Base-by-base conservation (phyloP, 169 alveolate genomes). In the Eimeria mitis region DNA sequence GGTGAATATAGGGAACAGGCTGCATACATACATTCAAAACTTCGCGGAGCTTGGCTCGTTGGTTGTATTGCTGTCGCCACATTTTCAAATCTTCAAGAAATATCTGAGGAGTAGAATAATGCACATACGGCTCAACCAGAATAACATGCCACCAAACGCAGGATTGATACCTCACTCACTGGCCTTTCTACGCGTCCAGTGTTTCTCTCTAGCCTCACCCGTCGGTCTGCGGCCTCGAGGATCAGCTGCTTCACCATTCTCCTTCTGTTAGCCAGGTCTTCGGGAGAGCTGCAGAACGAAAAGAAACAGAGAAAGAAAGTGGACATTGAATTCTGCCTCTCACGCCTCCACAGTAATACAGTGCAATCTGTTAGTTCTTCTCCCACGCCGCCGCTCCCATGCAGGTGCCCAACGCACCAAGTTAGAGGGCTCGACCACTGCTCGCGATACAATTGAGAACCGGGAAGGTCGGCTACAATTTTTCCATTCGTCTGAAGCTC, bases 1-100 rank as follows among this genome's bases (percentile, higher is more conserved):
- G n/a, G 23, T 40, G 54, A 14, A 11, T 14, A 31, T n/a, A 14
- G 0, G 47, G 11, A 28, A 19, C 44, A 76, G 40, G 47, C 40
- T 44, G 14, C 40, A 25, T 25, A 78, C 88, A n/a, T 47, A 78
- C 88, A 78, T 78, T 78, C 49, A 78, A 52, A 44, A 49, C 65
- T 78, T 78, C 88, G 44, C 88, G 88, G 61, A 78, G 88, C 88
- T 78, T 52, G 9, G 88, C 88, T 28, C 88, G 37, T 78, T 44
- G 68, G 49, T 47, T 78, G 88, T 78, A 78, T 49, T 78, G 88
- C 70, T n/a, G 63, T 31, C 88, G 88, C 88, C 88, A 78, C 68
- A 31, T 49, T 68, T 78, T 78, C 68, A 78, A 52, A 8, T 78
- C 88, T 34, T 78, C 88, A n/a, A 78, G 68, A n/a, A 78, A 78